Conservation (phyloP, 805 yeast species). For the Dipodascus geniculatus region DNA sequence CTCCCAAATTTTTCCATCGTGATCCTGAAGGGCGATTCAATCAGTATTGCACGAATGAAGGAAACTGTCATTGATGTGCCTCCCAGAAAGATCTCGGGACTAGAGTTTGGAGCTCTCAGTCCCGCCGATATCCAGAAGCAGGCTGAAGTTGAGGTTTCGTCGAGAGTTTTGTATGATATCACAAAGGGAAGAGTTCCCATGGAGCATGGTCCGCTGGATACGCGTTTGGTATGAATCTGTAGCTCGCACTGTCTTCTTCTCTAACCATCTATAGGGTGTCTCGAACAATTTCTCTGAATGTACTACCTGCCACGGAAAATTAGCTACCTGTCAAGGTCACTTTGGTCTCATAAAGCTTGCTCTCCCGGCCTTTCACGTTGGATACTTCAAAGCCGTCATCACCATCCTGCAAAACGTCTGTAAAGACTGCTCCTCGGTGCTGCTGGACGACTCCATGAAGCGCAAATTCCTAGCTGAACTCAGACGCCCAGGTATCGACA, state of each 20-base stretch:
- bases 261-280: conserved; percentile 42
- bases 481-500: conserved; percentile 80
- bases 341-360: conserved; percentile 92
- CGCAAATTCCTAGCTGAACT: conserved; percentile 64
- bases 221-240: conserved; percentile 43
- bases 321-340: conserved; percentile 96
- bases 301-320: conserved; percentile 78
- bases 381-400: conserved; percentile 86
- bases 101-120: conserved; percentile 87
- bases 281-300: conserved; percentile 81
- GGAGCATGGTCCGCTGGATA: conserved; percentile 77
- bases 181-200: conserved; percentile 83
- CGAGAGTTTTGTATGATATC: conserved; percentile 83
- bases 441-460: conserved; percentile 63
- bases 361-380: conserved; percentile 93
- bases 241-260: conserved; percentile 1
- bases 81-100: conserved; percentile 82
- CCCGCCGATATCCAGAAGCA: conserved; percentile 86
- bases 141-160: conserved; percentile 85
- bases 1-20: background rate
- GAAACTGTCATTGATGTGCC: conserved; percentile 52
- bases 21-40: background rate
- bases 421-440: conserved; percentile 70
- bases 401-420: conserved; percentile 84
- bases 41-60: conserved; percentile 26